These are phyloP conservation scores for Komagataella populi DNA, from an alignment of 805 yeast species.

Conservation along the genomic window DNA sequence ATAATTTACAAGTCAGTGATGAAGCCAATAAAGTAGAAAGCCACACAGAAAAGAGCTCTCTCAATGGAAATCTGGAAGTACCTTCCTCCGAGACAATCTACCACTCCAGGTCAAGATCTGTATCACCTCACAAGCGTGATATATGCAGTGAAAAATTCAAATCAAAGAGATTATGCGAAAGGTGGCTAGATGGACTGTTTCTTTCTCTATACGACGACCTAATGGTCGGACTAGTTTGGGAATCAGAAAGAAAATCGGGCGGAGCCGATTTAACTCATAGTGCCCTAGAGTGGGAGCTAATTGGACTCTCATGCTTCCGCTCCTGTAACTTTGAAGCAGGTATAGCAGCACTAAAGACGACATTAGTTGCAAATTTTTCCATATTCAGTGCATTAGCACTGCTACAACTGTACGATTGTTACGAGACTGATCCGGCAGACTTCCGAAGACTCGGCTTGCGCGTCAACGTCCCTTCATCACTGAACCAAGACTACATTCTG, in stretches of 20 bases:
- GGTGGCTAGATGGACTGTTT: constrained; percentile 62
- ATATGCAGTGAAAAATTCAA: constrained; percentile 13
- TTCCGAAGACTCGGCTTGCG: constrained; percentile 13
- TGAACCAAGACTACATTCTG: constrained; percentile 15
- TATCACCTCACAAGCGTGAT: constrained; percentile 6
- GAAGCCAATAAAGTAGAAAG: neutral
- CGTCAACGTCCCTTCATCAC: constrained; percentile 5
- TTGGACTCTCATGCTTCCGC: constrained; percentile 42
- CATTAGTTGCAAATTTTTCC: constrained; percentile 46
- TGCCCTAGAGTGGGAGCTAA: constrained; percentile 63
- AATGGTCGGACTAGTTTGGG: constrained; percentile 61
- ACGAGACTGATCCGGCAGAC: constrained; percentile 8
- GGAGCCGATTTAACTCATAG: constrained; percentile 28
- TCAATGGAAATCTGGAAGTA: neutral
- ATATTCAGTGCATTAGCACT: constrained; percentile 40
- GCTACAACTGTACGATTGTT: constrained; percentile 26
- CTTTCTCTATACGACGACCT: constrained; percentile 63
- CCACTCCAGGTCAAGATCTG: constrained; percentile 9
- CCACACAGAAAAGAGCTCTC: neutral
- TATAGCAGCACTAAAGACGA: constrained; percentile 38
- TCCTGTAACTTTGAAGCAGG: constrained; percentile 34
- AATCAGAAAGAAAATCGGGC: constrained; percentile 13
- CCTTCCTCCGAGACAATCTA: neutral
- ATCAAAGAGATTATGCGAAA: constrained; percentile 48
- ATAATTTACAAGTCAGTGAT: neutral